phyloP scores from a whole-genome alignment of 371 early-diverging fungal genomes.

The Lichtheimia ornata region DNA sequence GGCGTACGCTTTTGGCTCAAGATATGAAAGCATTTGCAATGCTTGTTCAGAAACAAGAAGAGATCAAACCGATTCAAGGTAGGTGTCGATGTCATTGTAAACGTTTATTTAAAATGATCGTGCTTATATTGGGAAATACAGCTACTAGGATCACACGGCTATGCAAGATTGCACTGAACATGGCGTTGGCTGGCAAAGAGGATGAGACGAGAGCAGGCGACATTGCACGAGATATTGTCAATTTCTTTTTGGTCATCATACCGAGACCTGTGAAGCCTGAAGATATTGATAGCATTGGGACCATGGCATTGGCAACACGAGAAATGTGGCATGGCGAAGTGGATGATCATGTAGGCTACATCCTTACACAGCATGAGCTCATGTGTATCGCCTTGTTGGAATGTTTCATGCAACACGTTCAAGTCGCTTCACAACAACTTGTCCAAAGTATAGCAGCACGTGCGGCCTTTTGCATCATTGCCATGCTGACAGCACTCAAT shows the following conservation, averaged over 20 bases:
- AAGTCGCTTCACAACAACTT: conserved; percentile 10
- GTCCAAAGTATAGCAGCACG: conserved; percentile 8
- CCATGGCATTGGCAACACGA: background rate
- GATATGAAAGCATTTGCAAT: conserved; percentile 11
- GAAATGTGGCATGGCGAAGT: conserved; percentile 19
- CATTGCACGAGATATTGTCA: conserved; percentile 19
- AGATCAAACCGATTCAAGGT: background rate
- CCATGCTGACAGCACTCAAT: conserved; percentile 14
- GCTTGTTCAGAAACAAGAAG: conserved; percentile 1
- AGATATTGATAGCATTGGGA: conserved; percentile 17
- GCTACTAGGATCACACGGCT: conserved; percentile 9
- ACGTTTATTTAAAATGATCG: background rate
- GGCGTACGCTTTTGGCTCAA: conserved; percentile 9
- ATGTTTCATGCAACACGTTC: conserved; percentile 28
- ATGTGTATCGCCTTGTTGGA: conserved; percentile 22
- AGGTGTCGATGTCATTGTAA: no score
- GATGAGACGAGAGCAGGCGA: background rate
- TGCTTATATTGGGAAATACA: background rate
- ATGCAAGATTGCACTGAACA: background rate
- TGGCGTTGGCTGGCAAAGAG: conserved; percentile 1
- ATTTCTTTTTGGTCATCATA: conserved; percentile 21
- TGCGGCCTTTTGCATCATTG: conserved; percentile 24
- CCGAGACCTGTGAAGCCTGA: conserved; percentile 25
- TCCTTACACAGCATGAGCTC: conserved; percentile 13
- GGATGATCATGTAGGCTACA: conserved; percentile 7